A percentile compares a stretch with the other conserved stretches of the same genome.
Evolutionary conservation across 352 stramenopile species (phyloP).

Genomic region (Thalassiosira mediterranea): DNA sequence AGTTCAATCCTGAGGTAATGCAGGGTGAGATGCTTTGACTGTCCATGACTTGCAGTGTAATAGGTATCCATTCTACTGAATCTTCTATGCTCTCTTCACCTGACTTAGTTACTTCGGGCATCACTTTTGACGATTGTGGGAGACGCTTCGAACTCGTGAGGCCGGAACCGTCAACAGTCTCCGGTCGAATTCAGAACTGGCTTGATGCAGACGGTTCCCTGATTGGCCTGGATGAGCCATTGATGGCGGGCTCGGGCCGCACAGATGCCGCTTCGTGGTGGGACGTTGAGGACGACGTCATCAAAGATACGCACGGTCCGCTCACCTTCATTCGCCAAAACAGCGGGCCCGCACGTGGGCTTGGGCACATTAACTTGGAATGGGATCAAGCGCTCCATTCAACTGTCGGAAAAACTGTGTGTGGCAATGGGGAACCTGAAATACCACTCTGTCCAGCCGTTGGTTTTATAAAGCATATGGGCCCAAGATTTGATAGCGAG

Average conservation of each 20-base stretch:
- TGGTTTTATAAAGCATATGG: slow-evolving; percentile 23
- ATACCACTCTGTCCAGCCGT: slow-evolving; percentile 14
- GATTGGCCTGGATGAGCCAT: slow-evolving; percentile 26
- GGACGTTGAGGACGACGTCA: slow-evolving; percentile 36
- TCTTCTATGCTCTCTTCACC: too few species aligned
- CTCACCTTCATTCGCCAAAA: slow-evolving; percentile 28
- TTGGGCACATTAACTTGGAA: slow-evolving; percentile 43
- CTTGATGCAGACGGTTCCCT: slow-evolving; percentile 46
- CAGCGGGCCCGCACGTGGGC: slow-evolving; percentile 27
- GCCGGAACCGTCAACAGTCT: slow-evolving; percentile 21
- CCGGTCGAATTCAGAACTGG: slow-evolving; percentile 32
- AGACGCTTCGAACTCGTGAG: slow-evolving; percentile 29
- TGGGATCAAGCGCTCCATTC: slow-evolving; percentile 36
- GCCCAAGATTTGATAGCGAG: slow-evolving; percentile 11
- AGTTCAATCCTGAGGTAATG: slow-evolving; percentile 48
- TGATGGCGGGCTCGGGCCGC: slow-evolving; percentile 45
- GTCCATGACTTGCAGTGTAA: too few species aligned
- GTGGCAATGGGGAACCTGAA: slow-evolving; percentile 7
- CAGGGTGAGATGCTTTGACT: too few species aligned
- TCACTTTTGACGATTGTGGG: slow-evolving; percentile 51
- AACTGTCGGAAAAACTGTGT: slow-evolving; percentile 16
- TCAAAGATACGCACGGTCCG: slow-evolving; percentile 33
- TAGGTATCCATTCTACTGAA: too few species aligned
- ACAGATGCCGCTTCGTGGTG: slow-evolving; percentile 47
- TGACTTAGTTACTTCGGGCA: slow-evolving; percentile 35